Base-by-base conservation (phyloP, 2,329 filamentous ascomycete genomes). In the Sporothrix curviconia region DNA sequence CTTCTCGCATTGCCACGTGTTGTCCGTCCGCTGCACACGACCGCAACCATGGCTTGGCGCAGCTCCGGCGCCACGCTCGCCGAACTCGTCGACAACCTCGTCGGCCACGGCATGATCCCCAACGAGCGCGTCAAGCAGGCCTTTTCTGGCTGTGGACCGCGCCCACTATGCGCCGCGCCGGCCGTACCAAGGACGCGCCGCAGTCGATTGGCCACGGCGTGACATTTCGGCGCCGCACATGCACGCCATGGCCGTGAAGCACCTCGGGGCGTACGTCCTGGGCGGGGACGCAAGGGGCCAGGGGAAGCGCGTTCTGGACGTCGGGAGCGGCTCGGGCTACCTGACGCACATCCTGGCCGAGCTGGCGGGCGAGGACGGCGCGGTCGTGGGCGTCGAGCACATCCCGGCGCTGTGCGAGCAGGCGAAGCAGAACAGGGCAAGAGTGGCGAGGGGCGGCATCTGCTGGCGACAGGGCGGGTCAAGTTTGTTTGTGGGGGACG, bases 281-380 rank as follows among this genome's bases (percentile, higher is more conserved):
- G 66, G 70, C 3, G 58, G 50, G 1, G 12, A 60, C 1, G 68
- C 66, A 3, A 24, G 39, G 22, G 32, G 55, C 9, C 71, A 70
- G 0, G 69, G 72, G 2, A 72, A 77, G 2, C 72, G 87, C 63
- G 76, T 90, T 1, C 77, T 92, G 2, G 89, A 92, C 65, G 79
- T 92, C 59, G 89, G 89, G 2, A 86, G 82, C 47, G 89, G 89
- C 0, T 87, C 82, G 2, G 89, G 89, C 0, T 97, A 96, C 68
- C 76, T 99, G 12, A 96, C 91, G 5, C 90, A 95, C 65, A 84
- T 96, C 0, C 72, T 97, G 7, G 92, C 91, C 0, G 88, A 92
- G 68, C 77, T 96, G 0, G 85, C 87, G 1, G 83, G 80, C 3
- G 69, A 67, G 4, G 62, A 63, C 3, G 77, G 67, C 4, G 68